These are phyloP conservation scores for Botrytis fabae DNA, from an alignment of 2,329 filamentous ascomycete species.

Conservation along the genomic window DNA sequence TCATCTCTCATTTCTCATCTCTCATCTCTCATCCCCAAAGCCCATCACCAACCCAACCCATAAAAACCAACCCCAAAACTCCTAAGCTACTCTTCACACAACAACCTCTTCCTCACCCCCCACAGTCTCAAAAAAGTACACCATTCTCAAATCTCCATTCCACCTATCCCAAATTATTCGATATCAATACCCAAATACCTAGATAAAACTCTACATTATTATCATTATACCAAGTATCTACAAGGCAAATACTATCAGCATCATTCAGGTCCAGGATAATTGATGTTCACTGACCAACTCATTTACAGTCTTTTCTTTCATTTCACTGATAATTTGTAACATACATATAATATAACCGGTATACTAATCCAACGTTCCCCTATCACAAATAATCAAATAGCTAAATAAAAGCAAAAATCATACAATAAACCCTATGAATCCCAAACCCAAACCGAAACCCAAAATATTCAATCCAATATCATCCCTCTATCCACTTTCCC, in stretches of 20 bases:
- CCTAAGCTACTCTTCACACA: no score
- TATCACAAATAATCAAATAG: no score
- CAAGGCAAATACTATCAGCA: not conserved
- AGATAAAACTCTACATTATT: no score
- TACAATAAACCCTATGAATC: not conserved
- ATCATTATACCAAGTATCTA: not conserved
- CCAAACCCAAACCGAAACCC: no score
- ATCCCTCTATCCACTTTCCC: not conserved
- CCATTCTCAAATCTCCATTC: not conserved
- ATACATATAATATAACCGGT: not conserved
- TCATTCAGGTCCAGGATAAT: not conserved
- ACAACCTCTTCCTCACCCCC: not conserved
- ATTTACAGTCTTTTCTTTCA: not conserved
- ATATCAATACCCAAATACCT: not conserved
- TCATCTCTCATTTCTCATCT: no score
- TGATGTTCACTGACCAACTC: not conserved
- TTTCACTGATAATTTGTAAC: not conserved
- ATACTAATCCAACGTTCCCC: no score
- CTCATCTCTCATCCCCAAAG: no score
- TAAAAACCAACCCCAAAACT: no score
- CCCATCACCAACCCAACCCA: rapidly evolving
- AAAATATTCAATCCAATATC: not conserved
- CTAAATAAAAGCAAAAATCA: no score
- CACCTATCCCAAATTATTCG: not conserved
- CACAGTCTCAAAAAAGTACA: not conserved